Evolutionary conservation across 495 filamentous ascomycete species (phyloP).

Genomic region (Penicillium ochrochloron): DNA sequence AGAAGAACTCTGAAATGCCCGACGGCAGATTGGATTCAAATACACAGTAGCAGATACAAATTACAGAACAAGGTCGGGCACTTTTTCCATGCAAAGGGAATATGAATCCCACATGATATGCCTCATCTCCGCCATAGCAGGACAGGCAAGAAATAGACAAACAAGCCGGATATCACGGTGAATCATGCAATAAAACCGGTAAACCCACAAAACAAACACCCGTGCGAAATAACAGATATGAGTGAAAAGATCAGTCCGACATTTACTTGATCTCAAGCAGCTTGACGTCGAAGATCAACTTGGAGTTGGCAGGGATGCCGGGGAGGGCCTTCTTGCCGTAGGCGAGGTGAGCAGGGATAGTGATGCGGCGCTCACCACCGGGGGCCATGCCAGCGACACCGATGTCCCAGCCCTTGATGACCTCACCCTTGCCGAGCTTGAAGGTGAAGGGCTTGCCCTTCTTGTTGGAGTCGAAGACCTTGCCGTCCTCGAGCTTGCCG

Average conservation of each 20-base stretch:
- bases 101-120: conserved; percentile 39
- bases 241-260: conserved; percentile 23
- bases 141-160: conserved; percentile 36
- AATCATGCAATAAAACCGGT: conserved; percentile 40
- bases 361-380: conserved; percentile 90
- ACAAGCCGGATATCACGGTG: conserved; percentile 54
- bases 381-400: conserved; percentile 89
- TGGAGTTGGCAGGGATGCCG: conserved; percentile 88
- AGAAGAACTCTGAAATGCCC: neutral
- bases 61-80: conserved; percentile 25
- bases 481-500: conserved; percentile 89
- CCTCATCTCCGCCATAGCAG: conserved; percentile 42
- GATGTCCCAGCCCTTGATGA: conserved; percentile 99
- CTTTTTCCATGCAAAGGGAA: conserved; percentile 38
- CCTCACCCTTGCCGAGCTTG: conserved; percentile 89
- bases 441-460: conserved; percentile 96
- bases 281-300: conserved; percentile 92
- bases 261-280: conserved; percentile 68
- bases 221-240: conserved; percentile 24
- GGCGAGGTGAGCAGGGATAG: conserved; percentile 79
- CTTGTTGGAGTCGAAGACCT: conserved; percentile 96
- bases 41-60: conserved; percentile 22
- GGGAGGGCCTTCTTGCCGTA: conserved; percentile 82
- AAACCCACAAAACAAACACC: conserved; percentile 41
- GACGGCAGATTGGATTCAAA: conserved; percentile 20